Conservation (phyloP, 345 rosid genomes). For the Corchorus olitorius region DNA sequence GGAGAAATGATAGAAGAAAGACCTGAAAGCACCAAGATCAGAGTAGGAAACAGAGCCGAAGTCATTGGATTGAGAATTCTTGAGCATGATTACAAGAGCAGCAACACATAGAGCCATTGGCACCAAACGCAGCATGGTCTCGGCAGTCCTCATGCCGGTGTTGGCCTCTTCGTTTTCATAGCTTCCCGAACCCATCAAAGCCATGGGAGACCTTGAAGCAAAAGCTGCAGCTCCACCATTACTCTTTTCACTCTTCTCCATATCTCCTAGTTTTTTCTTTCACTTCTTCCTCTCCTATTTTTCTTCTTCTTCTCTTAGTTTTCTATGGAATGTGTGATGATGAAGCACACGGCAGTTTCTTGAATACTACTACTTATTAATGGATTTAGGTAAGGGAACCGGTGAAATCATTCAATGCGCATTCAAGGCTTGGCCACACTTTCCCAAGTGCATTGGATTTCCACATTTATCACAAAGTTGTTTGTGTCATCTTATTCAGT, state of each 20-base stretch:
- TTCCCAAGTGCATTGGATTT: background rate
- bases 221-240: background rate
- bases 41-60: slow-evolving; percentile 80
- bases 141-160: slow-evolving; percentile 38
- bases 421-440: slow-evolving; percentile 10
- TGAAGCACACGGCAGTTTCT: background rate
- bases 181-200: slow-evolving; percentile 17
- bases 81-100: slow-evolving; percentile 71
- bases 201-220: slow-evolving; percentile 21
- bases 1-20: slow-evolving; percentile 17
- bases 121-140: slow-evolving; percentile 53
- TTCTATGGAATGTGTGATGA: background rate
- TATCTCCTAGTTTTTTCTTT: background rate
- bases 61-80: slow-evolving; percentile 62
- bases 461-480: background rate
- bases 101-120: slow-evolving; percentile 63
- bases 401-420: slow-evolving; percentile 22
- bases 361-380: slow-evolving; percentile 8
- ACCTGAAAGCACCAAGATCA: slow-evolving; percentile 82
- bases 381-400: slow-evolving; percentile 18
- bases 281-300: background rate
- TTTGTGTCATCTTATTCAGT: background rate
- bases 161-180: slow-evolving; percentile 5
- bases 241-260: slow-evolving; percentile 29
- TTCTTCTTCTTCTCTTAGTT: too few relatives aligned